Evolutionary conservation across 1,139 yeast species (phyloP), one percentile per base, ranked within the genome.

Genomic region (Magnusiomyces sp.): DNA sequence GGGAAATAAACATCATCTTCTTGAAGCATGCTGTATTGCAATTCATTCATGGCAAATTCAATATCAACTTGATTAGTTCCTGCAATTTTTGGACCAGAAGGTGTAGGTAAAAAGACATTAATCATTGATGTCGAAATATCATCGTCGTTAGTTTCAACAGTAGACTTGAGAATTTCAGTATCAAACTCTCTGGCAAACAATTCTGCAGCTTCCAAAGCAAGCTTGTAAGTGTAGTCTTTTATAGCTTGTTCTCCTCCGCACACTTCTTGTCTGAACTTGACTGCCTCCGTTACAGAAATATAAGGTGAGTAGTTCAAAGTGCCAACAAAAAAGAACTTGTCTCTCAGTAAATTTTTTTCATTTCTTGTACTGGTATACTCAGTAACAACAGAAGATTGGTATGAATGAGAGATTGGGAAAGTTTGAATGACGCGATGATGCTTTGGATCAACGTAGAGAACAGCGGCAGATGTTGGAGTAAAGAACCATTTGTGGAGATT

Each of bases 401-500:
- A 56, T 1, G 59, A 45, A 33, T 55, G 57, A 3, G 83, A 76
- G 10, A 83, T 67, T 0, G 90, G 88, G 53, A 80, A 58, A 0
- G 86, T 74, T 53, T 81, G 83, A 51, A 83, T 68, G 11, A 59
- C 50, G 1, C 63, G 60, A 52, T 80, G 87, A 59, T 74, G 76
- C 50, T 71, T 67, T 2, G 72, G 71, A 54, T 75, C 74, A 7
- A 79, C 84, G 58, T 83, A 83, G 46, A 84, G 62, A 19, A 80
- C 68, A 0, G 86, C 83, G 56, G 76, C 73, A 0, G 81, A 78
- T 46, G 79, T 69, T 2, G 89, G 86, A 20, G 73, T 73, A 55
- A 62, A 79, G 44, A 72, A 68, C 90, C 90, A 83, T 61, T 84
- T 84, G 70, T 84, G 90, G 34, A 82, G 67, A 59, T 83, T 83